Evolutionary conservation across 2,329 filamentous ascomycete genomes (phyloP), one percentile per base, ranked within the genome.

Genomic region (Diaporthe citrichinensis): DNA sequence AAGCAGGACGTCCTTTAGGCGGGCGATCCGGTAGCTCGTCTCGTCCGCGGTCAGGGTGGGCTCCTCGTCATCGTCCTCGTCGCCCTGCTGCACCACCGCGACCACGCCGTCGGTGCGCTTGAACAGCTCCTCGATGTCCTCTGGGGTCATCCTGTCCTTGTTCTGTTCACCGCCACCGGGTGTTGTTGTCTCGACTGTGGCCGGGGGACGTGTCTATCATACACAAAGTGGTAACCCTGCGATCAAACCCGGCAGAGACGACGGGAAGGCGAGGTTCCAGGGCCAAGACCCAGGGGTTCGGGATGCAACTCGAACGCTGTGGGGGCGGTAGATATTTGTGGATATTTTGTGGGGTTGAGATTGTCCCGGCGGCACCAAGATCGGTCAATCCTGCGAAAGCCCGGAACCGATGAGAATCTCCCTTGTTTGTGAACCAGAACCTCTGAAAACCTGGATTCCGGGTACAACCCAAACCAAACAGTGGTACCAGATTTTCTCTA

Each of bases 111-210:
- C 74, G 72, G 76, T 80, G 31, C 79, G 78, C 73, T 80, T 79
- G 20, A 88, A 80, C 20, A 88, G 78, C 3, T 79, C 78, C 58
- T 81, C 81, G 39, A 88, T 79, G 28, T 86, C 85, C 53, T 84
- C 81, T 6, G 85, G 80, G 49, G 80, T 83, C 81, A 85, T 83
- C 39, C 72, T 79, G 74, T 49, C 28, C 59, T 14, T 65, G 58
- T 62, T 36, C 44, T 58, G 25, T 20, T 69, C 20, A 36, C n/a
- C 39, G 20, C 55, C 34, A 20, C 25, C 28, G 71, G 59, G 25
- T 53, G n/a, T 41, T 53, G 73, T 53, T 71, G 25, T 74, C 53
- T 51, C 51, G 53, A 55, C 20, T 49, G 31, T 53, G 65, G 46
- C 65, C 46, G 46, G 34, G 65, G 65, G 46, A 25, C 23, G 62